Percentiles rank a stretch among this genome's conserved stretches.
phyloP scores from a whole-genome alignment of 768 basidiomycete genomes.

The Antrodiella citrinella region DNA sequence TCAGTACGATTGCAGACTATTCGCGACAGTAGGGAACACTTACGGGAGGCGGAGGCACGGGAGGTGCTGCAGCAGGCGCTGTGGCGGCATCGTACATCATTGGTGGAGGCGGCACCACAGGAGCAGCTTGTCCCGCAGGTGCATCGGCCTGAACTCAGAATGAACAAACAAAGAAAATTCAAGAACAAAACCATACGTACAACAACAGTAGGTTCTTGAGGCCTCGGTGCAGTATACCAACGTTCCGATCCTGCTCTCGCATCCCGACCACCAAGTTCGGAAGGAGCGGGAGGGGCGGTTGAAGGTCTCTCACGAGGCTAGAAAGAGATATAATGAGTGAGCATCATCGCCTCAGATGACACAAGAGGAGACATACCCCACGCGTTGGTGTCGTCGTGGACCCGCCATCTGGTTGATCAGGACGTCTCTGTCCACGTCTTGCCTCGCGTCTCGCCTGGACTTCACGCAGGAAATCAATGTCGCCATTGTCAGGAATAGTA shows the following conservation, averaged over 20 bases:
- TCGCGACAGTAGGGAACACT: background rate
- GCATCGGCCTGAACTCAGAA: slow-evolving; percentile 2
- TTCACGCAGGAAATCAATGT: slow-evolving; percentile 8
- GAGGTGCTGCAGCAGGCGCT: background rate
- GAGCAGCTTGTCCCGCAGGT: background rate
- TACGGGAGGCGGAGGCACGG: background rate
- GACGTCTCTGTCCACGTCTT: slow-evolving; percentile 4
- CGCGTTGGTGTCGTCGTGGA: background rate
- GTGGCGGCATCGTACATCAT: background rate
- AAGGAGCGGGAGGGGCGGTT: slow-evolving; percentile 11
- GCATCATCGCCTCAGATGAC: too few species aligned
- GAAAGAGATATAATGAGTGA: background rate
- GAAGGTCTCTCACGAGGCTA: too few species aligned
- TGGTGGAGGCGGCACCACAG: background rate
- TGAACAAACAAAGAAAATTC: background rate
- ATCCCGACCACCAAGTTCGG: slow-evolving; percentile 1
- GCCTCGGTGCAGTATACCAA: slow-evolving; percentile 3
- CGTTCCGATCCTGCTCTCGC: background rate
- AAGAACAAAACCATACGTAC: too few species aligned
- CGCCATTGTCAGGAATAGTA: slow-evolving; percentile 2
- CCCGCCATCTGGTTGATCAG: background rate
- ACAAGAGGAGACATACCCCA: too few species aligned
- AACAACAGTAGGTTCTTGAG: background rate
- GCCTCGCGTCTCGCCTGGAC: too few species aligned
- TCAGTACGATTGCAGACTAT: too few species aligned